These are phyloP conservation scores for Kodamaea restingae DNA, from an alignment of 805 yeast genomes.

Conservation along the genomic window DNA sequence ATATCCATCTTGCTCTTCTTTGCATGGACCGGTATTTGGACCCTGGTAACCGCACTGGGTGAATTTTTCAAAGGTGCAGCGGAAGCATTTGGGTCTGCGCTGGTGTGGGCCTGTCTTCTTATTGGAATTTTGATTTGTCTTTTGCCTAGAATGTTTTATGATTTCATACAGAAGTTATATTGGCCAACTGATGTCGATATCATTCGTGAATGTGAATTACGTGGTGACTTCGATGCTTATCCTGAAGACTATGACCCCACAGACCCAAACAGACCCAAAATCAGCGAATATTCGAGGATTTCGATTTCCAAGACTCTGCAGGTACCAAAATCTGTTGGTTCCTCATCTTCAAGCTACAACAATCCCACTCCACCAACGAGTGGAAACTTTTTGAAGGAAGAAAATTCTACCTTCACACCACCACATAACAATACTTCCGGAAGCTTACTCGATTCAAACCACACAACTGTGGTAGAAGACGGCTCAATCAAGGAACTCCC, in stretches of 20 bases:
- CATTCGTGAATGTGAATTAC: slow-evolving; percentile 55
- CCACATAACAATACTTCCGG: background rate
- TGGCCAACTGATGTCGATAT: slow-evolving; percentile 67
- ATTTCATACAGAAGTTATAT: slow-evolving; percentile 48
- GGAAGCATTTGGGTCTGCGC: slow-evolving; percentile 54
- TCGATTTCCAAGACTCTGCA: background rate
- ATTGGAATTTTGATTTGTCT: slow-evolving; percentile 52
- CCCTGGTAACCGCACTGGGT: slow-evolving; percentile 46
- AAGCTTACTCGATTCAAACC: slow-evolving; percentile 2
- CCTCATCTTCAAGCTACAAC: slow-evolving; percentile 3
- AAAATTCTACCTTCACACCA: background rate
- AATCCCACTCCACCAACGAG: background rate
- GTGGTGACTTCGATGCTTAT: slow-evolving; percentile 49
- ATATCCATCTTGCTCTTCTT: slow-evolving; percentile 57
- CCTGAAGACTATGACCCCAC: slow-evolving; percentile 55
- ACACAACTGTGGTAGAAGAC: slow-evolving; percentile 8
- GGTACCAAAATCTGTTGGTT: background rate
- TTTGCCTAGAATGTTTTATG: slow-evolving; percentile 57
- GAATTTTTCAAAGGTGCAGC: slow-evolving; percentile 65
- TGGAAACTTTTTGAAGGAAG: slow-evolving; percentile 1
- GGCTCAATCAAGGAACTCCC: background rate
- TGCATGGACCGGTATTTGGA: slow-evolving; percentile 82
- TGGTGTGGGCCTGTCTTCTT: slow-evolving; percentile 63
- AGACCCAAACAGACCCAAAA: slow-evolving; percentile 48
- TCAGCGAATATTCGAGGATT: slow-evolving; percentile 38